A percentile compares a stretch with the other conserved stretches of the same genome.
phyloP scores from a whole-genome alignment of 306 rosid species.

The Fragaria iinumae region DNA sequence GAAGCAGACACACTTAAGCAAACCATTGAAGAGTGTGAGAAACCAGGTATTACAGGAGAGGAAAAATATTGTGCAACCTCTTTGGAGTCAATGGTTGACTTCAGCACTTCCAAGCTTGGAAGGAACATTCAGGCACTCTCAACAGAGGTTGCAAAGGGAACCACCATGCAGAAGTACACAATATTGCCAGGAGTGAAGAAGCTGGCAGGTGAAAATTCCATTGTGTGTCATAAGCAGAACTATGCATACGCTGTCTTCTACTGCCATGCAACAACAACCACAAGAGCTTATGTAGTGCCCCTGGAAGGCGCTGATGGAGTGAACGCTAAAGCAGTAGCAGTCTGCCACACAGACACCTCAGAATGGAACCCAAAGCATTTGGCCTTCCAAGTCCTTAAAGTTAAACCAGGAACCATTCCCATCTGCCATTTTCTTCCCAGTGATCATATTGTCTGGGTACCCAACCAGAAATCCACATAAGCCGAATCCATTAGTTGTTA shows the following conservation, averaged over 20 bases:
- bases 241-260: constrained; percentile 75
- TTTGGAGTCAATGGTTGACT: constrained; percentile 83
- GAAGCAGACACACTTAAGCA: constrained; percentile 43
- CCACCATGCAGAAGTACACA: constrained; percentile 40
- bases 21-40: constrained; percentile 63
- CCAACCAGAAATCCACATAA: constrained; percentile 28
- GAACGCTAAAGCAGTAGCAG: constrained; percentile 59
- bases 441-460: constrained; percentile 80
- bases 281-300: constrained; percentile 46
- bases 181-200: constrained; percentile 42
- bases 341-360: constrained; percentile 73
- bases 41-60: constrained; percentile 39
- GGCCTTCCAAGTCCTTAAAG: constrained; percentile 75
- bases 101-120: constrained; percentile 63
- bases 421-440: constrained; percentile 85
- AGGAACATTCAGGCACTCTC: constrained; percentile 47
- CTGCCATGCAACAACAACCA: constrained; percentile 54
- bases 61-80: constrained; percentile 85
- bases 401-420: constrained; percentile 71
- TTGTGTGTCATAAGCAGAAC: constrained; percentile 70
- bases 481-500: background rate
- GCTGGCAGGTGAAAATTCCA: constrained; percentile 33
- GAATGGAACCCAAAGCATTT: constrained; percentile 82
- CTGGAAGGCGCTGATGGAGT: constrained; percentile 52
- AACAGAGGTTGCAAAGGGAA: constrained; percentile 50